These are phyloP conservation scores for Pichia deserticola DNA, from an alignment of 805 yeast species.

Conservation along the genomic window DNA sequence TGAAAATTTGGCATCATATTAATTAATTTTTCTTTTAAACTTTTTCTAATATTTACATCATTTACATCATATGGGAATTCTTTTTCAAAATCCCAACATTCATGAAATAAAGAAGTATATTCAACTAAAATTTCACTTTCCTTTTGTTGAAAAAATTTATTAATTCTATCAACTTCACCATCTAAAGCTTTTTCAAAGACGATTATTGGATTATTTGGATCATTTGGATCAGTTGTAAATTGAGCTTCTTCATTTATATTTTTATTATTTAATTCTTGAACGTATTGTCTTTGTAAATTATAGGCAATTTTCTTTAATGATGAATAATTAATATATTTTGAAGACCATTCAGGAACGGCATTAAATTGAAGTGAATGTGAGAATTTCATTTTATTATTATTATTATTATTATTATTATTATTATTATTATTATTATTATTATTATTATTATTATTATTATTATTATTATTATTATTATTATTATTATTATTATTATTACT, in stretches of 20 bases:
- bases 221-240: conserved; percentile 27
- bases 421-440: background rate
- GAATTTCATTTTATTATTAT: conserved; percentile 66
- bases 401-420: background rate
- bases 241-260: conserved; percentile 21
- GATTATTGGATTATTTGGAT: conserved; percentile 38
- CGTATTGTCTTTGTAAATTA: conserved; percentile 62
- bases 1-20: conserved; percentile 4
- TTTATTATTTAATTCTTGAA: conserved; percentile 21
- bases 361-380: conserved; percentile 92
- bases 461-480: background rate
- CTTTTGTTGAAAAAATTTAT: conserved; percentile 61
- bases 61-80: conserved; percentile 20
- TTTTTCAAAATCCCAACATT: conserved; percentile 53
- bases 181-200: conserved; percentile 71
- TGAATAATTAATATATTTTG: conserved; percentile 85
- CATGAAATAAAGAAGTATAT: conserved; percentile 51
- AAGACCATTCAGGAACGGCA: conserved; percentile 98
- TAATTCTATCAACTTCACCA: conserved; percentile 68
- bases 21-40: conserved; percentile 13
- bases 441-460: background rate
- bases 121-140: conserved; percentile 50
- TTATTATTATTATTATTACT: background rate
- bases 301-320: conserved; percentile 80
- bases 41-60: conserved; percentile 13